Conservation (phyloP, 805 yeast species). For the Myxozyma vanderwaltii region DNA sequence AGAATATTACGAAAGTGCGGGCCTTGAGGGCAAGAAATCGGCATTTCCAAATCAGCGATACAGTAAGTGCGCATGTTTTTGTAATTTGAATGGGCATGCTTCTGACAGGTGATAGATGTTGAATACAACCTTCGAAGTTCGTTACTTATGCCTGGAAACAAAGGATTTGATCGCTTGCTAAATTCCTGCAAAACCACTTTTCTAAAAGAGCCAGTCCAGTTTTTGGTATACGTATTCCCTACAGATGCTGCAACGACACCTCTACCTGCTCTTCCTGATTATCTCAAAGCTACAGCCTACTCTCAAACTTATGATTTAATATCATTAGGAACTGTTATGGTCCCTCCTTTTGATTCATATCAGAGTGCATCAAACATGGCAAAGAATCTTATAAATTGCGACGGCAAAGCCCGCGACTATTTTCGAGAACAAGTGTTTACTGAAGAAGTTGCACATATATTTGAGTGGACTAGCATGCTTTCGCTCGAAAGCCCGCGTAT, state of each 20-base stretch:
- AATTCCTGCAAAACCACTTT: conserved; percentile 10
- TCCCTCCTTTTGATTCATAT: conserved; percentile 19
- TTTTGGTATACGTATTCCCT: conserved; percentile 17
- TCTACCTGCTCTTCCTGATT: conserved; percentile 17
- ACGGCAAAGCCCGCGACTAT: not conserved
- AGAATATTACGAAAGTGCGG: conserved; percentile 25
- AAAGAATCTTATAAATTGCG: not conserved
- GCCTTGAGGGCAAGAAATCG: conserved; percentile 25
- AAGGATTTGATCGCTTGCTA: conserved; percentile 22
- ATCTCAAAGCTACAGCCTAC: conserved; percentile 17
- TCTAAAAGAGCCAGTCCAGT: conserved; percentile 11
- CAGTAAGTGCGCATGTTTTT: conserved; percentile 11
- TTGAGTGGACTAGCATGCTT: conserved; percentile 27
- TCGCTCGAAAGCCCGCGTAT: conserved; percentile 17
- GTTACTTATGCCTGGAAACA: conserved; percentile 19
- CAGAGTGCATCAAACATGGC: not conserved
- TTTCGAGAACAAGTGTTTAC: conserved; percentile 8
- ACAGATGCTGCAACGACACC: conserved; percentile 1
- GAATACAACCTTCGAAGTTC: conserved; percentile 27
- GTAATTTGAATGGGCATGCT: not conserved
- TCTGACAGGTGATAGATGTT: conserved; percentile 15
- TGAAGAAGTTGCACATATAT: conserved; percentile 21
- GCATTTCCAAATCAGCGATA: conserved; percentile 16
- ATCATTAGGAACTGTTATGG: not conserved
- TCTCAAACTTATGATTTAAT: not conserved